A percentile compares a stretch with the other conserved stretches of the same genome.
phyloP scores from a whole-genome alignment of 176 grass and related monocot genomes.

The Rhynchospora breviuscula region DNA sequence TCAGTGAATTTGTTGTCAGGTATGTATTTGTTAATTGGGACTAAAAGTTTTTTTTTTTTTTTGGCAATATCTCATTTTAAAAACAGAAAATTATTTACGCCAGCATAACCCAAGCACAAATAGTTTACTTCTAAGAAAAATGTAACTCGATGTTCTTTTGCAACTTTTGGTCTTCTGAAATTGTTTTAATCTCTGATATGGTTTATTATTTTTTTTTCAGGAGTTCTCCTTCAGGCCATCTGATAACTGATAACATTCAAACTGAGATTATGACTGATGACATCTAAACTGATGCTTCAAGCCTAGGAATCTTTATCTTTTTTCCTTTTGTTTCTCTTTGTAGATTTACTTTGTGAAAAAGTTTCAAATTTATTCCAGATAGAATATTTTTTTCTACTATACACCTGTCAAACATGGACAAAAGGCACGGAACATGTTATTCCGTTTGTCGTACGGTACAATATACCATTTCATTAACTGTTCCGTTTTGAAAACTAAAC shows the following conservation, averaged over 20 bases:
- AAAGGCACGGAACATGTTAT: too few relatives aligned
- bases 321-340: not conserved
- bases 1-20: not conserved
- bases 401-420: too few relatives aligned
- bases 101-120: too few relatives aligned
- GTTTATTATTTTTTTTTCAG: constrained; percentile 4
- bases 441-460: too few relatives aligned
- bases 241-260: not conserved
- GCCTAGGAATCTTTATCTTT: not conserved
- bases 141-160: not conserved
- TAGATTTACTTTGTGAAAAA: not conserved
- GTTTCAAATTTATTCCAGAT: not conserved
- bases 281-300: not conserved
- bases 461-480: too few relatives aligned
- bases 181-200: not conserved
- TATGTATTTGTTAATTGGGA: not conserved
- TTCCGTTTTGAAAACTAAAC: too few relatives aligned
- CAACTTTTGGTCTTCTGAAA: not conserved
- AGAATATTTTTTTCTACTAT: not conserved
- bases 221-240: not conserved
- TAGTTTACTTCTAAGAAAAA: not conserved
- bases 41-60: not conserved
- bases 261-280: not conserved
- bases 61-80: too few relatives aligned
- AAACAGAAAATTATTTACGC: not conserved